Evolutionary conservation across 2,329 filamentous ascomycete genomes (phyloP).

Genomic region (Pseudogymnoascus sp.): DNA sequence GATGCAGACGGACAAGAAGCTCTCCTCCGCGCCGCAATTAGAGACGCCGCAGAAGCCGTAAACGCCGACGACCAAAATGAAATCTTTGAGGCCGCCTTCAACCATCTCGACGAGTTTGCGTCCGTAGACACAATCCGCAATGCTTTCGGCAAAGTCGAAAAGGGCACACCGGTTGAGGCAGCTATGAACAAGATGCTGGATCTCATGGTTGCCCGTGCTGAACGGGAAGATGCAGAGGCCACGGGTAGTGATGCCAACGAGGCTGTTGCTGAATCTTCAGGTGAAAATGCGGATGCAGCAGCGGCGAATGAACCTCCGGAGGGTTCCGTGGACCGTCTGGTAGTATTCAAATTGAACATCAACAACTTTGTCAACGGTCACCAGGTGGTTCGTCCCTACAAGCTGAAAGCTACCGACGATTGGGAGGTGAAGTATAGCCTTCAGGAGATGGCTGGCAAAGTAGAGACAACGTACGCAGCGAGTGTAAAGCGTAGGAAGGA

Average conservation of each 20-base stretch:
- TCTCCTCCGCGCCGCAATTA: slow-evolving; percentile 6
- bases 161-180: neutral
- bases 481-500: slow-evolving; percentile 48
- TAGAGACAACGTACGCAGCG: slow-evolving; percentile 42
- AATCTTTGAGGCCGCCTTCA: neutral
- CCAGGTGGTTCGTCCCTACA: slow-evolving; percentile 51
- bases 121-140: neutral
- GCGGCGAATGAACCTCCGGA: neutral
- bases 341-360: slow-evolving; percentile 43
- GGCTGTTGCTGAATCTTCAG: neutral
- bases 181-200: slow-evolving; percentile 5
- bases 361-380: slow-evolving; percentile 63
- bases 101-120: neutral
- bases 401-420: slow-evolving; percentile 35
- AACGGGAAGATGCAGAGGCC: neutral
- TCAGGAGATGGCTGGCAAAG: slow-evolving; percentile 44
- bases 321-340: neutral
- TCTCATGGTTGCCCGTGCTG: neutral
- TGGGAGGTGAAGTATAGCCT: slow-evolving; percentile 79
- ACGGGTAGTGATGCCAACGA: neutral
- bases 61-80: slow-evolving; percentile 13
- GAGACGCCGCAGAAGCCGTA: slow-evolving; percentile 22
- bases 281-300: slow-evolving; percentile 2
- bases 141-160: neutral
- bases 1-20: slow-evolving; percentile 31